Evolutionary conservation across 1,284 basidiomycete genomes (phyloP).

Genomic region (Marasmius sp.): DNA sequence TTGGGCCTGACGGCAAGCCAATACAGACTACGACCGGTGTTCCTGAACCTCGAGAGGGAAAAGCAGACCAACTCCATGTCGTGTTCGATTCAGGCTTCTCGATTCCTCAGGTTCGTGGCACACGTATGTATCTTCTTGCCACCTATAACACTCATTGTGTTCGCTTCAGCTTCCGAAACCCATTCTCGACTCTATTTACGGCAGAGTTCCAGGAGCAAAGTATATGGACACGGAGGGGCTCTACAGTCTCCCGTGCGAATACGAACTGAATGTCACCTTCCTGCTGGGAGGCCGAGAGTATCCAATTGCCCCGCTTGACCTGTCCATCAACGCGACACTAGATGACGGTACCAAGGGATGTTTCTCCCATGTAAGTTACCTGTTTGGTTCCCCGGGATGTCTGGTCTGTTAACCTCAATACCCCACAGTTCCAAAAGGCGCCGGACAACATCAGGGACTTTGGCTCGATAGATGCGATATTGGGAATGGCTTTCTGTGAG

Average conservation of each 20-base stretch:
- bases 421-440: conserved; percentile 26
- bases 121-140: neutral
- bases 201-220: conserved; percentile 9
- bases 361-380: conserved; percentile 5
- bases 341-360: conserved; percentile 6
- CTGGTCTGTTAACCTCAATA: neutral
- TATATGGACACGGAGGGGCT: neutral
- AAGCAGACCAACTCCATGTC: conserved; percentile 7
- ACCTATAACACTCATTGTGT: neutral
- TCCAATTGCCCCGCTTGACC: conserved; percentile 9
- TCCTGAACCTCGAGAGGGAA: conserved; percentile 1
- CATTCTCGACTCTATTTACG: conserved; percentile 9
- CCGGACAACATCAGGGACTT: conserved; percentile 13
- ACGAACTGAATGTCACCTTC: conserved; percentile 10
- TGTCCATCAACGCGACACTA: neutral
- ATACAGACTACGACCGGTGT: conserved; percentile 3
- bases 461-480: conserved; percentile 25
- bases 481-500: conserved; percentile 36
- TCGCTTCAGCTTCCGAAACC: neutral
- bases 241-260: conserved; percentile 9
- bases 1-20: conserved; percentile 7
- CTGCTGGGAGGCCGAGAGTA: conserved; percentile 3
- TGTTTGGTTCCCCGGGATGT: neutral
- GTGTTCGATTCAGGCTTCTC: conserved; percentile 10
- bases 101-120: conserved; percentile 3